Conservation (phyloP, 2,329 filamentous ascomycete species). For the Colletotrichum higginsianum region DNA sequence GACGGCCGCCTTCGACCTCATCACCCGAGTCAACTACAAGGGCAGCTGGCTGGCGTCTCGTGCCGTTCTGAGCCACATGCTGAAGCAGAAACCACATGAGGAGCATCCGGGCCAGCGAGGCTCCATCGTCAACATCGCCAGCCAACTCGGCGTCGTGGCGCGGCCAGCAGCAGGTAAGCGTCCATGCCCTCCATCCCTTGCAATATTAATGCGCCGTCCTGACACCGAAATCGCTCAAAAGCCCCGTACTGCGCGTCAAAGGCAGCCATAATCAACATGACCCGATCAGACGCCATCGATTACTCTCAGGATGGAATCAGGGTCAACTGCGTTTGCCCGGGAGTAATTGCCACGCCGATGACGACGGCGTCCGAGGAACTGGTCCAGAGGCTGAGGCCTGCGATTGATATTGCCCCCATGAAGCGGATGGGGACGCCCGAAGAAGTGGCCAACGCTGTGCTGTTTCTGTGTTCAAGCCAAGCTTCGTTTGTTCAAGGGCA, state of each 20-base stretch:
- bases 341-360: conserved; percentile 70
- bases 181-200: too few species aligned
- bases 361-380: conserved; percentile 58
- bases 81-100: conserved; percentile 58
- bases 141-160: conserved; percentile 65
- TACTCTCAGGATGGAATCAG: conserved; percentile 61
- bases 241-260: conserved; percentile 72
- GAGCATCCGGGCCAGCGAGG: conserved; percentile 61
- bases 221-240: conserved; percentile 42
- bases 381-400: conserved; percentile 55
- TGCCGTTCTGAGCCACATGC: conserved; percentile 61
- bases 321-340: conserved; percentile 75
- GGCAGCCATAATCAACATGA: conserved; percentile 71
- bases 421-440: conserved; percentile 64
- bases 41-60: conserved; percentile 64
- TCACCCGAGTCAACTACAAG: conserved; percentile 70
- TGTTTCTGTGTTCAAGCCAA: conserved; percentile 64
- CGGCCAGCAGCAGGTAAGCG: conserved; percentile 60
- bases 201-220: too few species aligned
- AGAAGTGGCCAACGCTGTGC: conserved; percentile 64
- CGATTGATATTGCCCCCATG: conserved; percentile 64
- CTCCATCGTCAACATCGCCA: conserved; percentile 67
- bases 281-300: conserved; percentile 69
- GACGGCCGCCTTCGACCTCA: conserved; percentile 63
- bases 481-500: conserved; percentile 68